Base-by-base conservation (phyloP, 768 basidiomycete species). In the Scleroderma citrinum region DNA sequence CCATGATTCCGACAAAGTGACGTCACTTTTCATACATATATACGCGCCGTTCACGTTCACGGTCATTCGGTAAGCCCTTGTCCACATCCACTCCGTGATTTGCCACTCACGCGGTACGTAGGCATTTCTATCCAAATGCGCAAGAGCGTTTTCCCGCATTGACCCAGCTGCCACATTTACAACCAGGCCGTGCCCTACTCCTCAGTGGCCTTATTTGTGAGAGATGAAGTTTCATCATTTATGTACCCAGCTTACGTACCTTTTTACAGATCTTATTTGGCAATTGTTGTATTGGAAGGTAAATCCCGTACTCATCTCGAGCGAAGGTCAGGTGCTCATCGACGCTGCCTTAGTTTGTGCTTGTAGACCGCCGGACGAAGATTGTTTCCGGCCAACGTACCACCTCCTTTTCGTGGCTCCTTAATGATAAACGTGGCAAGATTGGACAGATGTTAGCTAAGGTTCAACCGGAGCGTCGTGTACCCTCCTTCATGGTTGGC, bases 1-100 rank as follows among this genome's bases (percentile, higher is more conserved):
- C 71, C 96, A 99, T 60, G 93, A 95, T 60, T 77, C 82, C 48
- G 96, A 99, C 66, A 98, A 98, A 68, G 89, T 97, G 61, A 97
- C 90, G 16, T 92, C 88, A 10, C 71, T 99, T 21, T 98, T 94
- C 70, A 81, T 99, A 29, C 96, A 99, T 63, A 85, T 98, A 49
- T 97, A 96, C 61, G 79, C 90, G 0, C 91, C 96, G 0, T 81
- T 95, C 53, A 83, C 86, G 3, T 89, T 99, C 58, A 93, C 91
- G 13, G 85, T 93, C 20, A 92, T 98, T 48, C 76, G 89, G 90
- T 88, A 54, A 29, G 82, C 67, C 17, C 24, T 43, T 56, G 17
- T 23, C 34, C 14, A 35, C 39, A 17, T 40, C 26, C 20, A 34
- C 16, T 44, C 23, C 38, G 23, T 23, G 12, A 24, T 29, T 35